These are phyloP conservation scores for Ophiostoma perfectum DNA, from an alignment of 2,329 filamentous ascomycete species.

Conservation along the genomic window DNA sequence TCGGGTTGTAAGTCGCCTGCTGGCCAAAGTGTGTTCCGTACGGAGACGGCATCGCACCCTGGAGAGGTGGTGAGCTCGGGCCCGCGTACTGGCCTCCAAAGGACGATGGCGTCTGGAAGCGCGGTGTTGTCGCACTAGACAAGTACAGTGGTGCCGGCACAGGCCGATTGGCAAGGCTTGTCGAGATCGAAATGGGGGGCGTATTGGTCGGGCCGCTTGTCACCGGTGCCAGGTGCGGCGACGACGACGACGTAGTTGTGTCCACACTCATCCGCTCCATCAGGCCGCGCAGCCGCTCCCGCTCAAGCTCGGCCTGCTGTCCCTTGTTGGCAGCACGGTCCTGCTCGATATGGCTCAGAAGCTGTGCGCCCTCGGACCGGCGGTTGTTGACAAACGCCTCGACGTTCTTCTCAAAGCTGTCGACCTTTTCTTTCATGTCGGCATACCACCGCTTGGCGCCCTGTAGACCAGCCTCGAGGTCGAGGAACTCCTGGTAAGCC, in stretches of 20 bases:
- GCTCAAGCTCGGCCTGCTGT: constrained; percentile 70
- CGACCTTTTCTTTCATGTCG: constrained; percentile 92
- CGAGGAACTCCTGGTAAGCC: constrained; percentile 86
- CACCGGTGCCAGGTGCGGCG: background rate
- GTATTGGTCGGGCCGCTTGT: background rate
- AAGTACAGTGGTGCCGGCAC: constrained; percentile 37
- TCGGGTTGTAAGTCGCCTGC: constrained; percentile 49
- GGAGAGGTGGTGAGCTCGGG: constrained; percentile 51
- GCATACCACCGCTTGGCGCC: constrained; percentile 89
- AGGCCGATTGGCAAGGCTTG: constrained; percentile 27
- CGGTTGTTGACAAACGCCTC: constrained; percentile 96
- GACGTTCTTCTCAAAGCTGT: constrained; percentile 90
- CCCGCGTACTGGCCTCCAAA: constrained; percentile 56
- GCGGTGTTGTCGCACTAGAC: constrained; percentile 35
- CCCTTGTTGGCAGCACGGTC: constrained; percentile 59
- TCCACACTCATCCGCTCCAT: constrained; percentile 96
- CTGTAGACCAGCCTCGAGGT: constrained; percentile 76
- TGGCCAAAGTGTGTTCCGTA: constrained; percentile 40
- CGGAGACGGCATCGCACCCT: constrained; percentile 36
- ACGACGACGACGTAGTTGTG: constrained; percentile 42
- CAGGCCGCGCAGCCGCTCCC: constrained; percentile 75
- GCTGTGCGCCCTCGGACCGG: constrained; percentile 80
- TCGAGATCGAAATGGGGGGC: constrained; percentile 12
- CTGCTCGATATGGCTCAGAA: constrained; percentile 82
- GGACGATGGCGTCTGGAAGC: constrained; percentile 47